These are phyloP conservation scores for Telfairia occidentalis DNA, from an alignment of 331 rosid species.

Conservation along the genomic window DNA sequence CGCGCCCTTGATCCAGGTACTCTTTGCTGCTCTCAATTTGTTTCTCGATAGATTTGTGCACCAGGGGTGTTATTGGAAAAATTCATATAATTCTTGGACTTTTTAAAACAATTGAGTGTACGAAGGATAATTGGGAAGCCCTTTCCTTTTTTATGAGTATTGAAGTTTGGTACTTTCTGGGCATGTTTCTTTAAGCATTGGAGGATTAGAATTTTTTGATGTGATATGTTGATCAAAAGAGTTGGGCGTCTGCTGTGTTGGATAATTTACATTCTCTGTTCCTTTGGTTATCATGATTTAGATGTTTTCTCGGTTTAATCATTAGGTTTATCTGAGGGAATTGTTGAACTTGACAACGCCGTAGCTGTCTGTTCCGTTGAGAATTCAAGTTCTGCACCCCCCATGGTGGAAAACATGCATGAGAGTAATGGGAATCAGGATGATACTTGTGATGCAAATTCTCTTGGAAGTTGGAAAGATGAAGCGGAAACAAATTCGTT, in stretches of 20 bases:
- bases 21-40: background rate
- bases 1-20: constrained; percentile 59
- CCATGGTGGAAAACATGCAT: background rate
- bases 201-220: background rate
- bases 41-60: background rate
- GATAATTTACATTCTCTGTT: background rate
- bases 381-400: constrained; percentile 5
- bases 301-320: background rate
- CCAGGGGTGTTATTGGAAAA: background rate
- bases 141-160: background rate
- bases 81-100: background rate
- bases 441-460: constrained; percentile 38
- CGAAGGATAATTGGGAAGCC: background rate
- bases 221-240: background rate
- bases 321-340: background rate
- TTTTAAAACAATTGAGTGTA: background rate
- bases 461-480: constrained; percentile 51
- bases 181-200: background rate
- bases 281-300: background rate
- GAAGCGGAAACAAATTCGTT: constrained; percentile 23
- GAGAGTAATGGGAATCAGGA: constrained; percentile 22
- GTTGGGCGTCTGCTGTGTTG: background rate
- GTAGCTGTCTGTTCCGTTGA: constrained; percentile 2
- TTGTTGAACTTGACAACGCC: constrained; percentile 24
- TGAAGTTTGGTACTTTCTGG: background rate